phyloP scores from a whole-genome alignment of 768 basidiomycete genomes.

The Rhodotorula taiwanensis region DNA sequence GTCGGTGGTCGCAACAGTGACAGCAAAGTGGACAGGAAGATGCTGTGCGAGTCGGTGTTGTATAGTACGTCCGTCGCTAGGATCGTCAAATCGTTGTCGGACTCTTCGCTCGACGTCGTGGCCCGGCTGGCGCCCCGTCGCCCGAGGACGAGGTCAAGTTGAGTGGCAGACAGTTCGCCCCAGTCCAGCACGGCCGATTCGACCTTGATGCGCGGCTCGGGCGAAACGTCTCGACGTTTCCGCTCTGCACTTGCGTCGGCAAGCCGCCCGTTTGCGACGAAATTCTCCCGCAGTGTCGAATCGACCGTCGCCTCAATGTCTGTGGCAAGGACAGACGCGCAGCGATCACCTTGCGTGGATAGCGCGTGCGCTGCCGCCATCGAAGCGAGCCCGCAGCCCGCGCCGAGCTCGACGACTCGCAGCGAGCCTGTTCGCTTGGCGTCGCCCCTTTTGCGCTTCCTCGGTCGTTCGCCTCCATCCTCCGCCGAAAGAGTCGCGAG shows the following conservation, averaged over 20 bases:
- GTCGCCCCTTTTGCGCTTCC: too few relatives aligned
- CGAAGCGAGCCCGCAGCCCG: slow-evolving; percentile 35
- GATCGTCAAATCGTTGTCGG: slow-evolving; percentile 8
- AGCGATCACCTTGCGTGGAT: rapidly evolving
- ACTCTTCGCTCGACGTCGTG: not conserved
- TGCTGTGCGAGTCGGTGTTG: slow-evolving; percentile 29
- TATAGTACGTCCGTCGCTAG: slow-evolving; percentile 38
- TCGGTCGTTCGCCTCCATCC: too few relatives aligned
- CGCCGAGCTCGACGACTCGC: slow-evolving; percentile 36
- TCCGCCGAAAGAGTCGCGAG: not conserved
- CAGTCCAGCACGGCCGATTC: slow-evolving; percentile 19
- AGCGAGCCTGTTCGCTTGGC: not conserved
- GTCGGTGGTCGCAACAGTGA: slow-evolving; percentile 9
- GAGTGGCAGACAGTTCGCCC: slow-evolving; percentile 4
- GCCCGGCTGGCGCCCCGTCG: not conserved
- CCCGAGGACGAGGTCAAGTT: not conserved
- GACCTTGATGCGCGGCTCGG: slow-evolving; percentile 1
- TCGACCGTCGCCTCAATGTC: slow-evolving; percentile 36
- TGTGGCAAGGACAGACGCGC: slow-evolving; percentile 17
- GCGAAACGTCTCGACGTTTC: not conserved
- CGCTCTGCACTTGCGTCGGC: too few relatives aligned
- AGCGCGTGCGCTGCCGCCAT: not conserved
- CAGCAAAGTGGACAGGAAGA: slow-evolving; percentile 32
- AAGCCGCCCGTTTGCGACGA: slow-evolving; percentile 14
- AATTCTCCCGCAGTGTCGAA: slow-evolving; percentile 31